Conservation (phyloP, 805 yeast genomes). For the Saccharomyces jurei region DNA sequence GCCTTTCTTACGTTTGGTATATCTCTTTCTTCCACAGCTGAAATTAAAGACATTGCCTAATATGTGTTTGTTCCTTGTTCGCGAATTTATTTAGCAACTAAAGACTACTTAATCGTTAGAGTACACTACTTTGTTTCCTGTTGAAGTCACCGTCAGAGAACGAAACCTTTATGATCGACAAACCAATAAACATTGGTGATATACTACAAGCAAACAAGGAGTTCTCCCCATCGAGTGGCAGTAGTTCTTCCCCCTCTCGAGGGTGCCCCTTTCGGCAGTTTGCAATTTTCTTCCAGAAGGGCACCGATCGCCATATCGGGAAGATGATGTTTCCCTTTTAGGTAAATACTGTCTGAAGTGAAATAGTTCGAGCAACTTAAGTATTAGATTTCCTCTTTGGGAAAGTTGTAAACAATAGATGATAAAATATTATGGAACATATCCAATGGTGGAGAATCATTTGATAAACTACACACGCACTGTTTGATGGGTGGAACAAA, state of each 20-base stretch:
- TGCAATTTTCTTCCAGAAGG: neutral
- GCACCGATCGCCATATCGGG: conserved; percentile 1
- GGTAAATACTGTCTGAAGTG: neutral
- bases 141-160: neutral
- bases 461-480: neutral
- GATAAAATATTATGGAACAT: neutral
- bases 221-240: neutral
- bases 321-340: neutral
- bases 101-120: neutral
- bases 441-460: neutral
- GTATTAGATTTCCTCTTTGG: neutral
- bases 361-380: neutral
- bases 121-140: neutral
- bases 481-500: neutral
- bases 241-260: neutral
- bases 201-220: neutral
- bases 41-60: conserved; percentile 25
- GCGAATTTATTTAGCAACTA: neutral
- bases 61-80: neutral
- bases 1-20: neutral
- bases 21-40: conserved; percentile 14
- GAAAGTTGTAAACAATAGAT: neutral
- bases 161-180: neutral
- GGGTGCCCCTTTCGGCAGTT: conserved; percentile 1
- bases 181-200: neutral